Percentiles rank a stretch among this genome's conserved stretches.
Evolutionary conservation across 495 filamentous ascomycete genomes (phyloP).

Genomic region (Xylaria sp.): DNA sequence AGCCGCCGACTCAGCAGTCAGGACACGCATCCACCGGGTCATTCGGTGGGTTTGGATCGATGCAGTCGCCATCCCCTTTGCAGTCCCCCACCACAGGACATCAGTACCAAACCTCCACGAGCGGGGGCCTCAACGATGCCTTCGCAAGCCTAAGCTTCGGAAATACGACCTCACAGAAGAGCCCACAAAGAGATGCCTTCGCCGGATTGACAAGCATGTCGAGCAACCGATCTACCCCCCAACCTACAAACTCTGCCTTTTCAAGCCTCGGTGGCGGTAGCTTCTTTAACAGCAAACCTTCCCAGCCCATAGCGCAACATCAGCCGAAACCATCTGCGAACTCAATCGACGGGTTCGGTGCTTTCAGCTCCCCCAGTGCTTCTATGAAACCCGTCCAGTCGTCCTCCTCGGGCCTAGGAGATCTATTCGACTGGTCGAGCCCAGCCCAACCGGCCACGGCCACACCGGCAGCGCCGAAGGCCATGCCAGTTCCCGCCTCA

Average conservation of each 20-base stretch:
- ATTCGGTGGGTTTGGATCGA: constrained; percentile 68
- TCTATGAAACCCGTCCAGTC: constrained; percentile 55
- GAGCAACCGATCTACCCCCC: constrained; percentile 58
- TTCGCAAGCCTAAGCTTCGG: constrained; percentile 83
- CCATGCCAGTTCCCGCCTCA: constrained; percentile 48
- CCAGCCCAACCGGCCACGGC: constrained; percentile 57
- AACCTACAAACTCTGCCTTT: constrained; percentile 62
- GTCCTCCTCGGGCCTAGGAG: constrained; percentile 63
- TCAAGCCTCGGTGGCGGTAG: constrained; percentile 68
- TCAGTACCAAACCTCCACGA: constrained; percentile 54
- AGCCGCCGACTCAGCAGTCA: constrained; percentile 63
- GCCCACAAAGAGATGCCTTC: constrained; percentile 69
- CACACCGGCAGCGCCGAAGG: constrained; percentile 49
- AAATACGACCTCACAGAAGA: constrained; percentile 60
- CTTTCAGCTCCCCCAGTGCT: constrained; percentile 59
- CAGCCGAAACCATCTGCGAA: constrained; percentile 55
- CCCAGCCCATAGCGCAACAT: constrained; percentile 57
- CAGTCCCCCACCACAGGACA: constrained; percentile 53
- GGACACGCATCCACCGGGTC: constrained; percentile 51
- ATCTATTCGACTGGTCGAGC: constrained; percentile 83
- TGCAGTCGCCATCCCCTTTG: constrained; percentile 48
- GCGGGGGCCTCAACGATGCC: constrained; percentile 83
- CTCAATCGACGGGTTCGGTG: constrained; percentile 58
- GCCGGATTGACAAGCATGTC: constrained; percentile 71
- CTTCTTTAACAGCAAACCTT: constrained; percentile 80